Base-by-base conservation (phyloP, 305 asterid species). In the Fraxinus nigra region DNA sequence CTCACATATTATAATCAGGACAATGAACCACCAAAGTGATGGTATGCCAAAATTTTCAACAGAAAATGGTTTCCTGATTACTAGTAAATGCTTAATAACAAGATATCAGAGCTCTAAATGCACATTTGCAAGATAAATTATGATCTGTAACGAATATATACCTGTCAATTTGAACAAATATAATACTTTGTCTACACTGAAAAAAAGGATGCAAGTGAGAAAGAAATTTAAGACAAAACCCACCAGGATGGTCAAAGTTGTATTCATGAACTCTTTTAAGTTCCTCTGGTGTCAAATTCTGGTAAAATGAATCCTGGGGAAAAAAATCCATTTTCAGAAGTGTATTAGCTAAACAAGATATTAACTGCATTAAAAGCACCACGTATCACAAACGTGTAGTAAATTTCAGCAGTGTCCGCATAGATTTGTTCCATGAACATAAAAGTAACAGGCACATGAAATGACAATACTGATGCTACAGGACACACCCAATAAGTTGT, bases 191-290 rank as follows among this genome's bases (percentile, higher is more conserved):
- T 20, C 70, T 22, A 63, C n/a, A 26, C 18, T 33, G 7, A 22
- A 65, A 63, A 2, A 43, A 76, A 8, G 72, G 70, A 28, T 46
- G 69, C 9, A 51, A 48, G 40, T 28, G 72, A 76, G 32, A 76
- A n/a, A 30, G 28, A 73, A 77, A 30, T 78, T 69, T 28, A 82
- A 82, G 79, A 83, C 75, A 80, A 79, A 51, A 88, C 92, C 83
- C 81, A 93, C 99, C 99, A 82, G 99, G 99, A 88, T 97, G 99
- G 85, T 97, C 99, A 90, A 97, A 97, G 86, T 97, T 94, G 95
- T 93, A 97, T 82, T 95, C 99, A 67, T 93, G 90, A 87, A 97
- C 95, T 87, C 89, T 93, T 88, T 91, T 85, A 80, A 92, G 97
- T 88, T 95, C 97, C 48, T 95, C 98, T 7, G 90, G 87, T 35